These are phyloP conservation scores for Austroboletus eburneus DNA, from an alignment of 768 basidiomycete genomes.

Conservation along the genomic window DNA sequence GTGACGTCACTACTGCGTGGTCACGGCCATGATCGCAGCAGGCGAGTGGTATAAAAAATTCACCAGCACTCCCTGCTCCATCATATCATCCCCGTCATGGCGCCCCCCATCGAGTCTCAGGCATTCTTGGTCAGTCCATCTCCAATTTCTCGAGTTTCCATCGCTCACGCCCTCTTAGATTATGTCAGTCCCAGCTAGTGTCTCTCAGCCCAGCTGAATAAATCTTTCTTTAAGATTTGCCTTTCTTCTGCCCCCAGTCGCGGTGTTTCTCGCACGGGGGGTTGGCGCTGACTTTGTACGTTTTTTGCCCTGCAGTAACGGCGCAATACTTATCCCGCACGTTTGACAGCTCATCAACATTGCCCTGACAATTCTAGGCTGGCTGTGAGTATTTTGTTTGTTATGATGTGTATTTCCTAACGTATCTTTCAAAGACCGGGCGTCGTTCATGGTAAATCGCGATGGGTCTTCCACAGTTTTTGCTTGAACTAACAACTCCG, in stretches of 20 bases:
- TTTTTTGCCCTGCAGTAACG: slow-evolving; percentile 15
- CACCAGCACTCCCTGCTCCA: not conserved
- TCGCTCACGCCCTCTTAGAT: slow-evolving; percentile 32
- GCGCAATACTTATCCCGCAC: slow-evolving; percentile 9
- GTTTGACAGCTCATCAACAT: slow-evolving; percentile 60
- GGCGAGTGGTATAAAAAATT: not conserved
- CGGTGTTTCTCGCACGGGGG: slow-evolving; percentile 86
- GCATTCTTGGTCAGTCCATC: slow-evolving; percentile 63
- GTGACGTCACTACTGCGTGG: slow-evolving; percentile 36
- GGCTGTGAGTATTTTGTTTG: slow-evolving; percentile 50
- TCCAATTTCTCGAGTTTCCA: too few relatives aligned
- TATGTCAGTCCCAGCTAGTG: slow-evolving; percentile 33
- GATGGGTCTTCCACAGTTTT: not conserved
- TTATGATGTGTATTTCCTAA: slow-evolving; percentile 3
- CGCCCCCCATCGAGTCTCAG: slow-evolving; percentile 62
- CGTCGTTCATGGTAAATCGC: slow-evolving; percentile 64
- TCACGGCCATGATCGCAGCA: too few relatives aligned
- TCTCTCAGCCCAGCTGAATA: slow-evolving; percentile 11
- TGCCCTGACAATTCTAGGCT: slow-evolving; percentile 72
- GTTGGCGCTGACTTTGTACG: slow-evolving; percentile 72
- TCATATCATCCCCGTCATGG: slow-evolving; percentile 39
- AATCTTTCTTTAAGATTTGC: slow-evolving; percentile 43
- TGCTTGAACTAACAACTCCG: slow-evolving; percentile 11
- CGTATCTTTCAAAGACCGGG: slow-evolving; percentile 51
- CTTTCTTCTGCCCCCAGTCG: slow-evolving; percentile 75